Percentiles rank a stretch among this genome's conserved stretches.
Evolutionary conservation across 164 flowering plant genomes (phyloP).

Genomic region (Dillenia turbinata): DNA sequence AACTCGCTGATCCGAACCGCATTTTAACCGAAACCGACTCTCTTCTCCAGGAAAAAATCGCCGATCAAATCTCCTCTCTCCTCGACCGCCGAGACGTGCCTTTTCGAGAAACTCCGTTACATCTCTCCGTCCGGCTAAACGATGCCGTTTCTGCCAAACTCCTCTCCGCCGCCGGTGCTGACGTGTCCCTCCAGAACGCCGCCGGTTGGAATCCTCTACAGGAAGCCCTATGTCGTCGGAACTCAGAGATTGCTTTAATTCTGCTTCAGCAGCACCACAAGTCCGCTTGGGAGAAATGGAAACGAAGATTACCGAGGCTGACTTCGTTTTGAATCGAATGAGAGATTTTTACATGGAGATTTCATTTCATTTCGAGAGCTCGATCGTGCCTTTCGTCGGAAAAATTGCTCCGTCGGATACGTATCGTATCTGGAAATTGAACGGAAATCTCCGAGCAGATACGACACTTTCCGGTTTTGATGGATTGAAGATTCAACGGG

Average conservation of each 20-base stretch:
- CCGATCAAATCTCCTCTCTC: conserved; percentile 59
- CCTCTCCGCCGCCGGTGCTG: conserved; percentile 77
- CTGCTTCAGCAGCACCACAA: conserved; percentile 61
- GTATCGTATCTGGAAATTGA: conserved; percentile 93
- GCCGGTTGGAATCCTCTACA: conserved; percentile 89
- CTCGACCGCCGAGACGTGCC: conserved; percentile 92
- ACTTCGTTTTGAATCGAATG: conserved; percentile 71
- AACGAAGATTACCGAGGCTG: conserved; percentile 81
- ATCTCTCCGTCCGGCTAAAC: conserved; percentile 71
- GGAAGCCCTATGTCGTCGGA: conserved; percentile 62
- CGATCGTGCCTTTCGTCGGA: conserved; percentile 83
- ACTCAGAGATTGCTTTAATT: conserved; percentile 39
- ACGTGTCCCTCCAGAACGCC: conserved; percentile 74
- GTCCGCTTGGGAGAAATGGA: conserved; percentile 88
- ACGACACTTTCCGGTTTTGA: conserved; percentile 90
- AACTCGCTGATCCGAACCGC: conserved; percentile 46
- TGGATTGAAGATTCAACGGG: conserved; percentile 85
- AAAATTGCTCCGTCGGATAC: conserved; percentile 94
- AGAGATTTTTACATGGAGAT: conserved; percentile 97
- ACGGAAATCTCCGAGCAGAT: conserved; percentile 83
- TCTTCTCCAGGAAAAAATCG: conserved; percentile 53
- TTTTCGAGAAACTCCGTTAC: conserved; percentile 74
- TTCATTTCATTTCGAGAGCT: conserved; percentile 92
- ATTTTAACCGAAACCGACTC: conserved; percentile 71
- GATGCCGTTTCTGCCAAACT: conserved; percentile 45